These are phyloP conservation scores for Phytophthora quininea DNA, from an alignment of 352 stramenopile species.

Conservation along the genomic window DNA sequence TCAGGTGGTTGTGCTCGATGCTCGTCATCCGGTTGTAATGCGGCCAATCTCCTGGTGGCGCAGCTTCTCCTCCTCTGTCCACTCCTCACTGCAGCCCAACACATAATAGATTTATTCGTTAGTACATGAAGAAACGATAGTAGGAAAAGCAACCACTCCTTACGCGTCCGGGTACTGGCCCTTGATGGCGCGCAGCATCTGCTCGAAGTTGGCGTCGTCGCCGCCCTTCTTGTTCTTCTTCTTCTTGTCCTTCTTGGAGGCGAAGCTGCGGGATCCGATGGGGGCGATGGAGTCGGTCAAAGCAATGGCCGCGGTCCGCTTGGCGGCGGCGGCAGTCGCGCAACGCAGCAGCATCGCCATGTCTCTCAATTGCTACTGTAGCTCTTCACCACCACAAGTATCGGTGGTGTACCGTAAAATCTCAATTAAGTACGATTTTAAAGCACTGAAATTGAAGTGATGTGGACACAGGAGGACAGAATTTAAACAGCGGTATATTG, in stretches of 20 bases:
- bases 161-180: conserved; percentile 76
- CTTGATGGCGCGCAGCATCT: conserved; percentile 84
- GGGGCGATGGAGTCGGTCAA: conserved; percentile 18
- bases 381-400: conserved; percentile 36
- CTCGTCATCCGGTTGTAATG: conserved; percentile 82
- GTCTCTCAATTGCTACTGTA: conserved; percentile 9
- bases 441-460: not conserved
- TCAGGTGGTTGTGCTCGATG: conserved; percentile 88
- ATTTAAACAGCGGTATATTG: conserved; percentile 5
- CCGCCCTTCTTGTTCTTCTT: conserved; percentile 63
- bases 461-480: not conserved
- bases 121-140: too few relatives aligned
- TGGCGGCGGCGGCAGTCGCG: conserved; percentile 35
- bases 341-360: conserved; percentile 40
- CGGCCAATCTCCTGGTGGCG: conserved; percentile 81
- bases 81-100: conserved; percentile 57
- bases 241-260: conserved; percentile 60
- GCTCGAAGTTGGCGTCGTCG: conserved; percentile 80
- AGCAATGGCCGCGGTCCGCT: conserved; percentile 21
- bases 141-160: too few relatives aligned
- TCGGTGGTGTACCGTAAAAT: not conserved
- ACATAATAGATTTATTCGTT: conserved; percentile 44
- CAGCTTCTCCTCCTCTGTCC: conserved; percentile 80
- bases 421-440: conserved; percentile 23
- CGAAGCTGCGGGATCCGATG: conserved; percentile 42